These are phyloP conservation scores for Juncus effusus DNA, from an alignment of 176 grass and related monocot genomes.

Conservation along the genomic window DNA sequence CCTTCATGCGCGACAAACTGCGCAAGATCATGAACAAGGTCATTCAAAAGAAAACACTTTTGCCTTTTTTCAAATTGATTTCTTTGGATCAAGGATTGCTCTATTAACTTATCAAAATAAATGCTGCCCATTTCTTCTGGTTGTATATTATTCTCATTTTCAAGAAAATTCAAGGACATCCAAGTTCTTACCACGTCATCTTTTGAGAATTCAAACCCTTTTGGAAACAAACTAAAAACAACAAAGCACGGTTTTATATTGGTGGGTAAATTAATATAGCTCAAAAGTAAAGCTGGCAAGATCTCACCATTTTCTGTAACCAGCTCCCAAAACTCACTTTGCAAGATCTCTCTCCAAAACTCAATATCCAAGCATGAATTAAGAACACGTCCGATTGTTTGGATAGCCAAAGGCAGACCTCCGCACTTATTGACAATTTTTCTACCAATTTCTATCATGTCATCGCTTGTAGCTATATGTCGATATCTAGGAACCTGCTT, in stretches of 20 bases:
- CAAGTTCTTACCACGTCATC: constrained; percentile 21
- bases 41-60: constrained; percentile 18
- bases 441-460: constrained; percentile 19
- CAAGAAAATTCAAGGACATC: constrained; percentile 28
- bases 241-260: constrained; percentile 28
- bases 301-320: neutral
- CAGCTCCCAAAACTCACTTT: constrained; percentile 30
- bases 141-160: neutral
- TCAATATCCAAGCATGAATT: constrained; percentile 1
- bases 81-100: constrained; percentile 20
- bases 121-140: neutral
- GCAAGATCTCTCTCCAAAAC: constrained; percentile 12
- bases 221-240: constrained; percentile 16
- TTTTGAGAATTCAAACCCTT: constrained; percentile 9
- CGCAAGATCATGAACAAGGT: constrained; percentile 27
- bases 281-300: constrained; percentile 25
- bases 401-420: constrained; percentile 32
- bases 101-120: constrained; percentile 23
- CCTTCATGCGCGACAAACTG: constrained; percentile 8
- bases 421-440: constrained; percentile 15
- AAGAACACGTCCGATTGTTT: constrained; percentile 22
- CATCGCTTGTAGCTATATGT: neutral
- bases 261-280: constrained; percentile 12
- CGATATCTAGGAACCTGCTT: neutral
- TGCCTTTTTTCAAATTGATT: neutral